A percentile compares a stretch with the other conserved stretches of the same genome.
Evolutionary conservation across 257 asterid genomes (phyloP).

Genomic region (Ocimum tenuiflorum): DNA sequence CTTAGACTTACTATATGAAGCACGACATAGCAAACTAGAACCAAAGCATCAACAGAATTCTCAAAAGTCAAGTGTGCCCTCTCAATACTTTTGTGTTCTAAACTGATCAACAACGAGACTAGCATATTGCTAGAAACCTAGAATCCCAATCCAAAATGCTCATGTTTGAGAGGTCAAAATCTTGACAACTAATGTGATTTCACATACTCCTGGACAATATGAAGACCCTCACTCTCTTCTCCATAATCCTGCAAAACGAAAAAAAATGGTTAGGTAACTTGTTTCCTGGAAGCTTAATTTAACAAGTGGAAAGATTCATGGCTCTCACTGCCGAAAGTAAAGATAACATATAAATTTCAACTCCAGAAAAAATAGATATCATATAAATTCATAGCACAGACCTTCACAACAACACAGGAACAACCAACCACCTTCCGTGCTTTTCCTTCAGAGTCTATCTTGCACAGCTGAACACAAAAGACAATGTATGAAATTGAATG

Average conservation of each 20-base stretch:
- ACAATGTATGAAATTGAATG: background rate
- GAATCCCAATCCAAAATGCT: background rate
- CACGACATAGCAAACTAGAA: background rate
- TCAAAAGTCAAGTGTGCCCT: background rate
- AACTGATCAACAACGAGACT: background rate
- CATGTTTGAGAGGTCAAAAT: background rate
- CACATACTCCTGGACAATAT: slow-evolving; percentile 62
- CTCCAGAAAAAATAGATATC: no score
- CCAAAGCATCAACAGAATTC: background rate
- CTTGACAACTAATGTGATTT: slow-evolving; percentile 38
- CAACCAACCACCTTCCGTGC: slow-evolving; percentile 79
- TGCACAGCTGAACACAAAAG: slow-evolving; percentile 43
- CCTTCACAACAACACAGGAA: slow-evolving; percentile 66
- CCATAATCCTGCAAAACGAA: slow-evolving; percentile 54
- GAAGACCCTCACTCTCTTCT: slow-evolving; percentile 70
- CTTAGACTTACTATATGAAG: background rate
- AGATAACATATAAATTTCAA: background rate
- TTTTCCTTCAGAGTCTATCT: slow-evolving; percentile 74
- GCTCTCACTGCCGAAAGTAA: no score
- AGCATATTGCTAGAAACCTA: background rate
- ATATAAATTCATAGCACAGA: background rate
- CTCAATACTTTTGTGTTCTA: background rate
- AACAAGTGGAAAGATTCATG: background rate
- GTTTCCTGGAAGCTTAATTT: background rate
- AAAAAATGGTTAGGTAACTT: background rate